These are phyloP conservation scores for Mortierella polycephala DNA, from an alignment of 371 early-diverging fungal genomes.

Conservation along the genomic window DNA sequence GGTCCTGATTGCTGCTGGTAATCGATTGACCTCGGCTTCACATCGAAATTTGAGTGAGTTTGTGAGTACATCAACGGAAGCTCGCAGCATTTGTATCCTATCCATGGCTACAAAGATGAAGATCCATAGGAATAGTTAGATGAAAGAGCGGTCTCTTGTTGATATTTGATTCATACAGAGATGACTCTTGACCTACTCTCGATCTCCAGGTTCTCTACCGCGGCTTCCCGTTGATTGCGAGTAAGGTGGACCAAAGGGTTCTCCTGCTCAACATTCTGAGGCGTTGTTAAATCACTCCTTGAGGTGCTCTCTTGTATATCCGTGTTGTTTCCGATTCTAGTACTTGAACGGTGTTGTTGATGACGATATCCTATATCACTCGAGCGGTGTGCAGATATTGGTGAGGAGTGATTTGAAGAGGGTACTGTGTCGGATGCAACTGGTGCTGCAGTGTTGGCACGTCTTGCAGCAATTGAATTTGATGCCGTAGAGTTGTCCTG, in stretches of 20 bases:
- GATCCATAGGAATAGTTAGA: background rate
- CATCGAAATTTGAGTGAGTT: slow-evolving; percentile 42
- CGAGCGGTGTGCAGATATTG: background rate
- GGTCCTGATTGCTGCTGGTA: slow-evolving; percentile 33
- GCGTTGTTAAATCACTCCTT: no score
- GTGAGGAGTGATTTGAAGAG: background rate
- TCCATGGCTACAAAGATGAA: slow-evolving; percentile 23
- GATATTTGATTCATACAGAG: background rate
- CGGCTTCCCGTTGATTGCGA: slow-evolving; percentile 31
- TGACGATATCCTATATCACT: background rate
- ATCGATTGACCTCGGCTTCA: slow-evolving; percentile 40
- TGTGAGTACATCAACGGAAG: slow-evolving; percentile 30
- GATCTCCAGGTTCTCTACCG: slow-evolving; percentile 48
- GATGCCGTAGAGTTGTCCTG: slow-evolving; percentile 6
- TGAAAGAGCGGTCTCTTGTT: background rate
- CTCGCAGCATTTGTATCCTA: slow-evolving; percentile 38
- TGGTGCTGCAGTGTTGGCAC: slow-evolving; percentile 1
- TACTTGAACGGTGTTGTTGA: slow-evolving; percentile 2
- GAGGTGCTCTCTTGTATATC: no score
- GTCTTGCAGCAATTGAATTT: background rate
- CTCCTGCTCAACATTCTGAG: slow-evolving; percentile 4
- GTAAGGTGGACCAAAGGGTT: slow-evolving; percentile 32
- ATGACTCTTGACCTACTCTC: slow-evolving; percentile 32
- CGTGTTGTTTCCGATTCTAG: background rate
- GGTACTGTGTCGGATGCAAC: slow-evolving; percentile 14